A percentile compares a stretch with the other conserved stretches of the same genome.
Conservation (phyloP, 1,139 yeast species). For the Yamadazyma sp. region DNA sequence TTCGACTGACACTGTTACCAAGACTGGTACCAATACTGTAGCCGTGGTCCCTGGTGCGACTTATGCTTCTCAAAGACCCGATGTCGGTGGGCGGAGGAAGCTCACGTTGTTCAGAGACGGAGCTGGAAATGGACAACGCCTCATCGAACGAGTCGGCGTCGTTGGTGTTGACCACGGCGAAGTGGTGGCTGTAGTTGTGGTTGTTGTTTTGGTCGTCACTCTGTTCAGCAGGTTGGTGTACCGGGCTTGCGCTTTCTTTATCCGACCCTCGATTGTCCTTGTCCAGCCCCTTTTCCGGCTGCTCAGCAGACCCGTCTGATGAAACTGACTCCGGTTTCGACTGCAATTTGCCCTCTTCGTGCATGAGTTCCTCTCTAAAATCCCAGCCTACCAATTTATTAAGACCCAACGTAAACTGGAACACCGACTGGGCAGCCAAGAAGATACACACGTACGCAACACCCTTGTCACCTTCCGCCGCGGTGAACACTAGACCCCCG, state of each 20-base stretch:
- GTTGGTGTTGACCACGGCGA: conserved; percentile 5
- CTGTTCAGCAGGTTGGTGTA: background rate
- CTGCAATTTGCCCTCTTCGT: conserved; percentile 11
- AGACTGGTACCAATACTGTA: background rate
- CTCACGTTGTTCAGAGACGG: conserved; percentile 9
- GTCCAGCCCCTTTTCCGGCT: conserved; percentile 5
- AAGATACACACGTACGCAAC: conserved; percentile 85
- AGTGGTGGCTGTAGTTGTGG: background rate
- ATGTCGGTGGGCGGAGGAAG: conserved; percentile 16
- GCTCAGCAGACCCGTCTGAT: conserved; percentile 3
- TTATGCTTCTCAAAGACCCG: background rate
- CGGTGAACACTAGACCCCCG: conserved; percentile 57
- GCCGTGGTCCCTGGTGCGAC: conserved; percentile 1
- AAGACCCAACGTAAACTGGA: conserved; percentile 77
- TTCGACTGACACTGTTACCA: conserved; percentile 15
- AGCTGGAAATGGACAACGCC: conserved; percentile 20
- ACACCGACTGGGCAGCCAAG: conserved; percentile 66
- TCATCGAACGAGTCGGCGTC: conserved; percentile 19
- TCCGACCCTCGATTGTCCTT: background rate
- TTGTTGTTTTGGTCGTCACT: background rate
- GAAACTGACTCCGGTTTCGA: background rate
- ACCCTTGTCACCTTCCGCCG: conserved; percentile 68
- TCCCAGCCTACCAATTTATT: conserved; percentile 72
- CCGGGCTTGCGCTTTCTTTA: background rate
- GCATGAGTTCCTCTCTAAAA: conserved; percentile 38